These are phyloP conservation scores for Penium margaritaceum DNA, from an alignment of 139 green algal species.

Conservation along the genomic window DNA sequence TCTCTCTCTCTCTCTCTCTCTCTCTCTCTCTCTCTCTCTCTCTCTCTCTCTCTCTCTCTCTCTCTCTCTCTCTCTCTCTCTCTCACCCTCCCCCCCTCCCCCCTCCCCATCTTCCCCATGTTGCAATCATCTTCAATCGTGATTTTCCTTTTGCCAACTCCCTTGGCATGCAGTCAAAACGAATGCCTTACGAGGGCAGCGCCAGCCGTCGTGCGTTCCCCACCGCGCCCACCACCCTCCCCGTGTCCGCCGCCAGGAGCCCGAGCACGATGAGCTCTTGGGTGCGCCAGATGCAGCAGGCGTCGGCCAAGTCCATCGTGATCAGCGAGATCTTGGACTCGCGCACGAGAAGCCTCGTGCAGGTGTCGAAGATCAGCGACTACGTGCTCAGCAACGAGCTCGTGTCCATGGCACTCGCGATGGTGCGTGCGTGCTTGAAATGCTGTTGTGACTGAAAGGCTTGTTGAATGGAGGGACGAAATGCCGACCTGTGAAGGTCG, in stretches of 20 bases:
- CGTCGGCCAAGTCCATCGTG: constrained; percentile 41
- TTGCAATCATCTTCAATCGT: too few species aligned
- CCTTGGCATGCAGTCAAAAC: neutral
- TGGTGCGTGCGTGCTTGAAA: constrained; percentile 45
- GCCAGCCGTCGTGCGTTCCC: neutral
- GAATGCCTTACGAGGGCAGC: neutral
- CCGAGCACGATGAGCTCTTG: constrained; percentile 8
- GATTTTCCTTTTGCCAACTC: neutral
- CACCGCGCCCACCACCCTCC: neutral
- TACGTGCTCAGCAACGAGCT: constrained; percentile 56
- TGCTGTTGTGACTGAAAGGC: too few species aligned
- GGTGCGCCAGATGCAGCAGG: constrained; percentile 40
- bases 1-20: neutral
- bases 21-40: neutral
- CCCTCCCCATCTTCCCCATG: too few species aligned
- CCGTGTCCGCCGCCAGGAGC: too few species aligned
- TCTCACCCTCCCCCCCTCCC: neutral
- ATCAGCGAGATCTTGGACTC: constrained; percentile 59
- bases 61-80: neutral
- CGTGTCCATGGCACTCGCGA: constrained; percentile 56
- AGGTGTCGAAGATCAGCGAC: constrained; percentile 43
- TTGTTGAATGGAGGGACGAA: too few species aligned
- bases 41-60: neutral
- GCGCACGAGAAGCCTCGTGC: constrained; percentile 50
- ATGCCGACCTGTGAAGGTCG: too few species aligned